phyloP scores from a whole-genome alignment of 2,329 filamentous ascomycete genomes.

The Akanthomyces dipterigenus region DNA sequence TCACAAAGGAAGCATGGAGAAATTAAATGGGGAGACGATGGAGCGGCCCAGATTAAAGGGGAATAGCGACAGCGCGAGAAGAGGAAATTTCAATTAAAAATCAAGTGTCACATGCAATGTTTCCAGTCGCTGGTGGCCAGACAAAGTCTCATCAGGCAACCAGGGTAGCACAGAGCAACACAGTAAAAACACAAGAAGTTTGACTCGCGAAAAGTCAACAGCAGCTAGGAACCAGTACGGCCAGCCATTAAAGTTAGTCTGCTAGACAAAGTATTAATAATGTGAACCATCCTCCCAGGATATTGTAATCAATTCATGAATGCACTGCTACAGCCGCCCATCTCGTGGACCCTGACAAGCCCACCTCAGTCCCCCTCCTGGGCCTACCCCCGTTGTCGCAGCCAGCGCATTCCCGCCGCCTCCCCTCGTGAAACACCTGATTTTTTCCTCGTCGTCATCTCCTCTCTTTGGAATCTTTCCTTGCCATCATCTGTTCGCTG shows the following conservation, averaged over 20 bases:
- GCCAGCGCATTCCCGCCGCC: background rate
- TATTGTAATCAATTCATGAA: background rate
- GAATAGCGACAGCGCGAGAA: background rate
- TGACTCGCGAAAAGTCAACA: background rate
- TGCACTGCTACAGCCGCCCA: background rate
- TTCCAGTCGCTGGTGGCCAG: background rate
- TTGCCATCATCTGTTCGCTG: background rate
- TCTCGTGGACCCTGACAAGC: background rate
- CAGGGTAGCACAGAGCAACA: no score
- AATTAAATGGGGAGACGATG: conserved; percentile 1
- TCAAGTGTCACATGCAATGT: conserved; percentile 1
- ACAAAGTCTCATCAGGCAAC: no score
- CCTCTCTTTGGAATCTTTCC: background rate
- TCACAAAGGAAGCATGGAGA: background rate
- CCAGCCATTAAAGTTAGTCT: background rate
- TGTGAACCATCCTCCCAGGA: background rate
- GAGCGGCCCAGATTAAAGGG: background rate
- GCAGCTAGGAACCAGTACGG: background rate
- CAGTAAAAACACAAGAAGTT: background rate
- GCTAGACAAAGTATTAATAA: background rate
- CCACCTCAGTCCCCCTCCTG: conserved; percentile 3
- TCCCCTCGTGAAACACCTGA: conserved; percentile 6
- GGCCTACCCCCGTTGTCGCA: background rate
- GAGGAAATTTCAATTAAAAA: conserved; percentile 2
- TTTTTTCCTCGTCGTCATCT: background rate